These are phyloP conservation scores for Exobasidium rhododendri DNA, from an alignment of 1,284 basidiomycete species.

Conservation along the genomic window DNA sequence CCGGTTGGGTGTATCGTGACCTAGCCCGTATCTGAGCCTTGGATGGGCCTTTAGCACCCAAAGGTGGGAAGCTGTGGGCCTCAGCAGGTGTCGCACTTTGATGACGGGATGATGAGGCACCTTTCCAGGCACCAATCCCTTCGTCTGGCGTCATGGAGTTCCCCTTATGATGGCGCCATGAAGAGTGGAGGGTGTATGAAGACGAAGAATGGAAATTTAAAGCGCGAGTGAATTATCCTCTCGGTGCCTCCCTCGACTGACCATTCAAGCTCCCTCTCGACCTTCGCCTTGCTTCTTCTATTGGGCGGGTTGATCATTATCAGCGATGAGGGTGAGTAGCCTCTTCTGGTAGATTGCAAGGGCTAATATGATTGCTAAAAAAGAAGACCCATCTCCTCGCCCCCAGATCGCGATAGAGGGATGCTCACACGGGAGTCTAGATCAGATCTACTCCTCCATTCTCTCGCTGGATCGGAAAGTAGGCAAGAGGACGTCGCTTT, in stretches of 20 bases:
- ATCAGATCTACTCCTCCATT: constrained; percentile 74
- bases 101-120: background rate
- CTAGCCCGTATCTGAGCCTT: background rate
- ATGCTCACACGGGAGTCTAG: constrained; percentile 75
- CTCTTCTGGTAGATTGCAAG: background rate
- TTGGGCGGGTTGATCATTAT: too few relatives aligned
- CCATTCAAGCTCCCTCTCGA: background rate
- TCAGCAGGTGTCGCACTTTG: background rate
- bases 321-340: constrained; percentile 5
- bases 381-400: too few relatives aligned
- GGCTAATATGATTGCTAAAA: background rate
- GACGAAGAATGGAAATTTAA: background rate
- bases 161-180: constrained; percentile 1
- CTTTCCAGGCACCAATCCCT: too few relatives aligned
- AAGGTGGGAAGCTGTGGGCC: constrained; percentile 5
- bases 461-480: constrained; percentile 56
- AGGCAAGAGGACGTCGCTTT: constrained; percentile 70
- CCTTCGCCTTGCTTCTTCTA: too few relatives aligned
- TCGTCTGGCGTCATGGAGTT: background rate
- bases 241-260: background rate
- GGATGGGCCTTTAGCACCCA: constrained; percentile 7
- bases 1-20: background rate
- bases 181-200: background rate
- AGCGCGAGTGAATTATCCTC: background rate
- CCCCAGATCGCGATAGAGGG: constrained; percentile 84